Percentiles rank a stretch among this genome's conserved stretches.
Evolutionary conservation across 1,284 basidiomycete species (phyloP).

Genomic region (Puccinia novopanici): DNA sequence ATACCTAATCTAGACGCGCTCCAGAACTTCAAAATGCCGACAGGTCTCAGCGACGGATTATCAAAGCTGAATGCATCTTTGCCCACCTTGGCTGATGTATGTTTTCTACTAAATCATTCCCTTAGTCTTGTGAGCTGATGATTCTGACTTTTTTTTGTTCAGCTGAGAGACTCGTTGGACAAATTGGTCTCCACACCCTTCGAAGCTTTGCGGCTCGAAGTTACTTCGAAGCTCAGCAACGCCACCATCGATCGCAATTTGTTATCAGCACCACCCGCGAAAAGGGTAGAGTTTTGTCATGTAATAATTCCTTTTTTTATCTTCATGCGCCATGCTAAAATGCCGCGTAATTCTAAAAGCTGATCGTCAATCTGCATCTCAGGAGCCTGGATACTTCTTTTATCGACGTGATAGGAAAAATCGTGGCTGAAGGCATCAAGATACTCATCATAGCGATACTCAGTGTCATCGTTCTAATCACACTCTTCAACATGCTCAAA

Average conservation of each 20-base stretch:
- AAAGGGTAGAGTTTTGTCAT: slow-evolving; percentile 42
- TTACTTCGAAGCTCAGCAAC: slow-evolving; percentile 24
- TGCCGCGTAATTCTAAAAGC: background rate
- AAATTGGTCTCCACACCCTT: slow-evolving; percentile 43
- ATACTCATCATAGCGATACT: slow-evolving; percentile 29
- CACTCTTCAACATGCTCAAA: slow-evolving; percentile 38
- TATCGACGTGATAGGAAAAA: slow-evolving; percentile 35
- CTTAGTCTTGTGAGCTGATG: background rate
- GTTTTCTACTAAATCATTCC: slow-evolving; percentile 1
- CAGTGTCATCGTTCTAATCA: slow-evolving; percentile 28
- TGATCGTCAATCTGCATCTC: background rate
- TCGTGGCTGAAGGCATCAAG: slow-evolving; percentile 22
- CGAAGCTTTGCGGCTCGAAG: slow-evolving; percentile 46
- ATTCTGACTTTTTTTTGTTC: background rate
- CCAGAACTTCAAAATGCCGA: slow-evolving; percentile 56
- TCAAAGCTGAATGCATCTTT: slow-evolving; percentile 54
- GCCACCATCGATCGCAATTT: slow-evolving; percentile 40
- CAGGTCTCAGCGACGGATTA: slow-evolving; percentile 54
- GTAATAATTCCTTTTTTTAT: slow-evolving; percentile 14
- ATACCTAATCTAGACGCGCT: slow-evolving; percentile 52
- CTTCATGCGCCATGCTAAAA: too few relatives aligned
- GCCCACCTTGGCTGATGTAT: slow-evolving; percentile 56
- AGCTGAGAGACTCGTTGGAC: slow-evolving; percentile 45
- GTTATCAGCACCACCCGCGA: slow-evolving; percentile 19
- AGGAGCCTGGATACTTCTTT: slow-evolving; percentile 48